Conservation (phyloP, 164 flowering plant genomes). For the Vitis cinerea region DNA sequence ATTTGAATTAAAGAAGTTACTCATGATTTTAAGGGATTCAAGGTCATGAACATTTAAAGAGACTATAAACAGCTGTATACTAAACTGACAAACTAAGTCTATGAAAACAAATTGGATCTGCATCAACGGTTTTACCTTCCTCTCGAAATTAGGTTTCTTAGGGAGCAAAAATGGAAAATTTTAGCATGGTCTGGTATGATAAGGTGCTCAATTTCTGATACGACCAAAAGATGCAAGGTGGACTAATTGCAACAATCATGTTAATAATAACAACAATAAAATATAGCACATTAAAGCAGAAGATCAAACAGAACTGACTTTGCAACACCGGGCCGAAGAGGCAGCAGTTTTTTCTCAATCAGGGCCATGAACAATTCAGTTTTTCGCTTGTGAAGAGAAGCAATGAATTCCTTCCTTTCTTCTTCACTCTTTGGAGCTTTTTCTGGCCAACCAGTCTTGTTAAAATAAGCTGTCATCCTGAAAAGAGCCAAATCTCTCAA, state of each 20-base stretch:
- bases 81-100: too few species aligned
- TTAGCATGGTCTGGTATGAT: too few species aligned
- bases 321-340: constrained; percentile 98
- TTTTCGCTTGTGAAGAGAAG: constrained; percentile 87
- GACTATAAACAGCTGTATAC: too few species aligned
- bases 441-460: constrained; percentile 89
- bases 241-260: background rate
- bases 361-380: constrained; percentile 92
- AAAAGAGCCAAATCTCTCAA: constrained; percentile 6
- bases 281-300: background rate
- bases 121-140: too few species aligned
- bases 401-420: constrained; percentile 83
- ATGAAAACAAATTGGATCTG: too few species aligned
- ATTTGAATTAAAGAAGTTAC: background rate
- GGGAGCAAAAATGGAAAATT: too few species aligned
- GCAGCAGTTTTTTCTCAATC: constrained; percentile 89
- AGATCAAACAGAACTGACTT: constrained; percentile 47
- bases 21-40: background rate
- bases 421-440: constrained; percentile 79
- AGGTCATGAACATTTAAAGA: too few species aligned
- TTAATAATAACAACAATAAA: background rate
- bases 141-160: too few species aligned
- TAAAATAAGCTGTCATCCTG: constrained; percentile 98
- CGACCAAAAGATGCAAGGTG: background rate
- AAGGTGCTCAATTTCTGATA: background rate